Base-by-base conservation (phyloP, 768 basidiomycete species). In the Chalciporus pseudorubinellus region DNA sequence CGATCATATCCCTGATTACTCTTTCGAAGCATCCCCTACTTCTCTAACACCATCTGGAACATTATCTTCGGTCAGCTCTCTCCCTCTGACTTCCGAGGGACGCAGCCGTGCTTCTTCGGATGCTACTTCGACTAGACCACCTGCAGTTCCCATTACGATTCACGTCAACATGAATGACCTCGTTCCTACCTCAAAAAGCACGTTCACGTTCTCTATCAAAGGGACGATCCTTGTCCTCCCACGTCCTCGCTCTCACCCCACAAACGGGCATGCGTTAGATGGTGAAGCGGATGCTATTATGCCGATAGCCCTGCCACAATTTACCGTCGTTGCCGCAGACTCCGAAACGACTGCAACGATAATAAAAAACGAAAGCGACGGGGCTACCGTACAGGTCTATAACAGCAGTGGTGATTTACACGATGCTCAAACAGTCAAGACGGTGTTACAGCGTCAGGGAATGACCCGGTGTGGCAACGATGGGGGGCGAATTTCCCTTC, bases 81-180 rank as follows among this genome's bases (percentile, higher is more conserved):
- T 73, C 1, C 69, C 70, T 19, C 51, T 19, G 34, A 62, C 61
- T 12, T 64, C 66, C 5, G 69, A 64, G 33, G 68, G 73, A 18
- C 63, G 66, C 41, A 75, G 74, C 46, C 66, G 74, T 42, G 62
- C 75, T 11, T 69, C 73, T 12, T 77, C 75, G 34, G 54, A 69
- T 31, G 65, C 48, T 49, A 38, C 45, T 40, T 44, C 48, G 24
- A 66, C 26, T 46, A 67, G 64, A 26, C 74, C 79, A 11, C 89
- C 88, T 1, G 77, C 77, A 18, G 70, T 75, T 13, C 84, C 87
- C 3, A 75, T 92, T 40, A 88, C 87, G 0, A 68, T 91, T 9
- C 88, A 90, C 63, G 57, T 92, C 52, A 89, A 91, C 61, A 88
- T 91, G 75, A 87, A 88, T 57, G 87, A 91, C 38, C 72, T 91